Evolutionary conservation across 192 early-diverging fungal genomes (phyloP), one percentile per base, ranked within the genome.

Genomic region (Umbelopsis isabellina): DNA sequence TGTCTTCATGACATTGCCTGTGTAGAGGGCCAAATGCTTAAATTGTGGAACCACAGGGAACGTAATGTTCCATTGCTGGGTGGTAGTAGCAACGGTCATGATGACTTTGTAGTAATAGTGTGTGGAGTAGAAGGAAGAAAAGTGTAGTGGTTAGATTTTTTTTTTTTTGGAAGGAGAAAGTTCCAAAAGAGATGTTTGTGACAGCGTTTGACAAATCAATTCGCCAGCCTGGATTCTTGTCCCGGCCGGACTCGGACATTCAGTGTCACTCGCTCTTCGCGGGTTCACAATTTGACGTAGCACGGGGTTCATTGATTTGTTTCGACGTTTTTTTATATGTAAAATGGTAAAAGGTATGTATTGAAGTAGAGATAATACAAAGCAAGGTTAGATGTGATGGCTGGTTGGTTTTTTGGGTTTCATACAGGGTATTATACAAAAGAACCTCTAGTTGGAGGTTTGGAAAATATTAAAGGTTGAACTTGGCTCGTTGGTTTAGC

Each of bases 1-100:
- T 4, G 80, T 83, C 16, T 79, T 79, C 79, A 86, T 81, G 13
- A 79, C 79, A 67, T 86, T 83, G 25, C 84, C 84, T 20, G 84
- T 86, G 71, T 80, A 83, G 22, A 86, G 69, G 2, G 79, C 79
- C 49, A 86, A 22, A 44, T 86, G 78, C 4, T 79, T 72, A 41
- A 82, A 80, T 11, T 70, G 35, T 25, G 75, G 75, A 44, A 77
- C 55, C 55, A 61, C 18, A 35, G 55, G 55, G 4, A 61, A 15
- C 7, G 55, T 37, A 30, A 25, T 25, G 12, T 61, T 61, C 55
- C 55, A 61, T n/a, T 61, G 55, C 18, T 61, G 55, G 33, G 55
- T 61, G 13, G 55, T 61, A n/a, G 55, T 61, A 35, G 55, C 27
- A 35, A 61, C 55, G 25, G 55, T 61, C 55, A 61, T 61, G 16